Evolutionary conservation across 78 protist genomes (phyloP), one percentile per base, ranked within the genome.

Genomic region (Goniomonas avonlea): DNA sequence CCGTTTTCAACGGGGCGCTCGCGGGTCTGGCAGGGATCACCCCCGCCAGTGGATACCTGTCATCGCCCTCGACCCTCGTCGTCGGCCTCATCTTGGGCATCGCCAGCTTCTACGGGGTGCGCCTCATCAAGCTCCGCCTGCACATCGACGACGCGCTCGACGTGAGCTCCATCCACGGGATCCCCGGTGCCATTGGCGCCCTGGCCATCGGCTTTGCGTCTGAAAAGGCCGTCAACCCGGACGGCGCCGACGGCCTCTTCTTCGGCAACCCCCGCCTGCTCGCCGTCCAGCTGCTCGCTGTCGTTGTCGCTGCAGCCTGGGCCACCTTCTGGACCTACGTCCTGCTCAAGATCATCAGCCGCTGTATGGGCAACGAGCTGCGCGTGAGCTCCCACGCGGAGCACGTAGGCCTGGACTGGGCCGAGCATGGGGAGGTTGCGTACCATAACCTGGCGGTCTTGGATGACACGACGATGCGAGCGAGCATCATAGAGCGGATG

Each of bases 71-170:
- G 23, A 53, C 75, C 23, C 27, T 68, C 56, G 13, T 68, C 25
- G 27, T 41, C 37, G 75, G 75, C 11, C 20, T 7, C 25, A 27
- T 41, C 31, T 4, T 5, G 34, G 75, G 56, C 23, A 20, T 68
- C 29, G 75, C 25, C 35, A 20, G 40, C 56, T 68, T 25, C 56
- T 41, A 68, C 75, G 75, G 75, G 59, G 35, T 1, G 39, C 31
- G 7, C 37, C 1, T 68, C 25, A 41, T 37, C 75, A 68, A 63
- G 71, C n/a, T n/a, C n/a, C 13, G 31, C 37, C n/a, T 82, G 1
- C 69, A 71, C 50, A 81, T 86, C 17, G 91, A 90, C 70, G 91
- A 87, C 59, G 89, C 90, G 23, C 80, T 90, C 32, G 91, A 90
- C 48, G 91, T 83, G 13, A 58, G 69, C 25, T 56, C 82, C 11